Evolutionary conservation across 2,329 filamentous ascomycete genomes (phyloP), one percentile per base, ranked within the genome.

Genomic region (Monosporascus ibericus): DNA sequence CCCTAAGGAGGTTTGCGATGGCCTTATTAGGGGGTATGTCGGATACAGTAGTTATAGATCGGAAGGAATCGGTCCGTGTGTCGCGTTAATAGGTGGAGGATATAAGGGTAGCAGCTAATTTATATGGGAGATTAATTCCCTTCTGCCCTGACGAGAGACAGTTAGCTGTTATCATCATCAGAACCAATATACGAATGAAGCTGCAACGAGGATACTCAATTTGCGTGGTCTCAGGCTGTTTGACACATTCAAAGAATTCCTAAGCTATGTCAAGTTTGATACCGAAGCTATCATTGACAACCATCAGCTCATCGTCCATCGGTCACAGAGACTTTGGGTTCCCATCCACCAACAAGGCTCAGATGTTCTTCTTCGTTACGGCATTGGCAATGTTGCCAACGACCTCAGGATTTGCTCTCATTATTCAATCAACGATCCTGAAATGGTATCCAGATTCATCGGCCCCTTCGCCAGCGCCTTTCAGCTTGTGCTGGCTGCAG

Each of bases 321-420:
- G 54, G 17, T 47, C 51, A 20, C 54, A 56, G 36, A 49, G 54
- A 14, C 49, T 56, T 5, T 56, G 54, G 54, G 44, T 56, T 20
- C 54, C 54, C 8, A 27, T 54, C 15, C 52, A 54, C 34, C 27
- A 50, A 5, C 52, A 53, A 22, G 54, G 54, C 1, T 48, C 52
- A 11, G 54, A 56, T 24, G 54, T 56, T n/a, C 44, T 56, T 17
- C 22, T 56, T 39, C 52, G 54, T 5, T 56, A 56, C 18, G 54
- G 54, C 20, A 20, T 50, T 17, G 54, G 54, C 11, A 37, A 53
- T 25, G 36, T 54, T 15, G 54, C 52, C 27, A 48, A 52, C 5
- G 54, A 56, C 48, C 51, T 54, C 46, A 54, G 49, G 42, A 56
- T 56, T 27, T 56, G 54, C 44, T 34, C 47, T 22, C 54, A 56